phyloP scores from a whole-genome alignment of 257 asterid genomes.

The Penstemon barbatus region DNA sequence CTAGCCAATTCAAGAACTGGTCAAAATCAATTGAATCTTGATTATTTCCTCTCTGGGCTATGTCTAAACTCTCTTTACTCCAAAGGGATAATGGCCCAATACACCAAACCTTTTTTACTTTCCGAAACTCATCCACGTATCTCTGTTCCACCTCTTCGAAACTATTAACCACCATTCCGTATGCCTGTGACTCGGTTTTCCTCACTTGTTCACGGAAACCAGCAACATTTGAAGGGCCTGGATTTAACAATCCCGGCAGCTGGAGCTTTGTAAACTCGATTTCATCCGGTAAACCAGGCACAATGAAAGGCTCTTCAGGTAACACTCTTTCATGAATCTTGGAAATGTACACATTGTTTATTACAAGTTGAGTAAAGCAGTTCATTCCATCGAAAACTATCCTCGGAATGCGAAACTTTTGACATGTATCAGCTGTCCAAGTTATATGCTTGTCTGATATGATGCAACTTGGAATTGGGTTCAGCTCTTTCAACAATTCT shows the following conservation, averaged over 20 bases:
- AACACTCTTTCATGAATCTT: not conserved
- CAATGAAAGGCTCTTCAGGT: not conserved
- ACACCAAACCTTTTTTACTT: constrained; percentile 15
- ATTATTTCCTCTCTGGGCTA: constrained; percentile 6
- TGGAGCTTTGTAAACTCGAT: constrained; percentile 6
- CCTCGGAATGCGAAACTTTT: constrained; percentile 4
- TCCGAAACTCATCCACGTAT: constrained; percentile 3
- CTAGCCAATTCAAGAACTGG: constrained; percentile 6
- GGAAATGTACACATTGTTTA: not conserved
- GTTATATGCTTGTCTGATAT: constrained; percentile 10
- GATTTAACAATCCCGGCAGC: not conserved
- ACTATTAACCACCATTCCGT: constrained; percentile 9
- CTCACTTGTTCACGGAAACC: not conserved
- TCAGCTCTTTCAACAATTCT: not conserved
- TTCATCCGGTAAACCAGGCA: not conserved
- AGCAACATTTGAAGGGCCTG: not conserved
- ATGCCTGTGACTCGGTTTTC: constrained; percentile 6
- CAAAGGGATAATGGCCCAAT: constrained; percentile 19
- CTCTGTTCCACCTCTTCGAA: constrained; percentile 9
- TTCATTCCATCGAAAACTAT: constrained; percentile 5
- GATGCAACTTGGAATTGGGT: constrained; percentile 2
- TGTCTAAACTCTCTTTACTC: constrained; percentile 2
- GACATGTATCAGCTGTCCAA: constrained; percentile 1
- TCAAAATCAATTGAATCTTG: not conserved
- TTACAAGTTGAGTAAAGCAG: constrained; percentile 1